phyloP scores from a whole-genome alignment of 2,329 filamentous ascomycete species.

The Paecilomyces formosus region DNA sequence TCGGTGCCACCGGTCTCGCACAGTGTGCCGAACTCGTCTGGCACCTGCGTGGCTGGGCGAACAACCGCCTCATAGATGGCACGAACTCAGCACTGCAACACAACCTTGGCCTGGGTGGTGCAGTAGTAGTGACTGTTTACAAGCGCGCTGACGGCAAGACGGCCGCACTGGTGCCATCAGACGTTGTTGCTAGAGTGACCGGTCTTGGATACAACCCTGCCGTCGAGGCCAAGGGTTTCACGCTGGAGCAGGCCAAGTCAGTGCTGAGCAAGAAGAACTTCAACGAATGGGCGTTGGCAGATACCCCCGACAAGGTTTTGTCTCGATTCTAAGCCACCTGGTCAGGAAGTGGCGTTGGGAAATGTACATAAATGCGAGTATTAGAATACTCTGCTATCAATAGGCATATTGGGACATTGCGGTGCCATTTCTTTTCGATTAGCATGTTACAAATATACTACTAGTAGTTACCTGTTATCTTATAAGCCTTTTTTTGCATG shows the following conservation, averaged over 20 bases:
- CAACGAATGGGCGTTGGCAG: slow-evolving; percentile 71
- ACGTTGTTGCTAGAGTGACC: slow-evolving; percentile 57
- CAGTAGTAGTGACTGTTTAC: slow-evolving; percentile 85
- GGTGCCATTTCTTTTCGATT: neutral
- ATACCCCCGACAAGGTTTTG: slow-evolving; percentile 66
- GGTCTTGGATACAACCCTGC: slow-evolving; percentile 87
- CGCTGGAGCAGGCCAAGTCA: slow-evolving; percentile 61
- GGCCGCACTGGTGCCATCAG: slow-evolving; percentile 53
- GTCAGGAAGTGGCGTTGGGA: neutral
- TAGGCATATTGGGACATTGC: neutral
- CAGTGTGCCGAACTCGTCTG: slow-evolving; percentile 93
- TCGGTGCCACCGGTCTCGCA: slow-evolving; percentile 88
- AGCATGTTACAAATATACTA: neutral
- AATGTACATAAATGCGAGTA: neutral
- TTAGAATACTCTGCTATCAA: neutral
- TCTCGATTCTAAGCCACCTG: slow-evolving; percentile 48
- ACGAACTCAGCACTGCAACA: slow-evolving; percentile 78
- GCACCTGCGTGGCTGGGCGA: slow-evolving; percentile 94
- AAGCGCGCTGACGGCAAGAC: slow-evolving; percentile 68
- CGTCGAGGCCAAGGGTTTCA: slow-evolving; percentile 82
- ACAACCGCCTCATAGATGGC: slow-evolving; percentile 65
- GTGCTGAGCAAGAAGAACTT: slow-evolving; percentile 62
- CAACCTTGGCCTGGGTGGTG: slow-evolving; percentile 86
- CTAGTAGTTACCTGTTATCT: neutral
- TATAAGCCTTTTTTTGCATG: neutral